Evolutionary conservation across 2,329 filamentous ascomycete genomes (phyloP).

Genomic region (Talaromyces sp.): DNA sequence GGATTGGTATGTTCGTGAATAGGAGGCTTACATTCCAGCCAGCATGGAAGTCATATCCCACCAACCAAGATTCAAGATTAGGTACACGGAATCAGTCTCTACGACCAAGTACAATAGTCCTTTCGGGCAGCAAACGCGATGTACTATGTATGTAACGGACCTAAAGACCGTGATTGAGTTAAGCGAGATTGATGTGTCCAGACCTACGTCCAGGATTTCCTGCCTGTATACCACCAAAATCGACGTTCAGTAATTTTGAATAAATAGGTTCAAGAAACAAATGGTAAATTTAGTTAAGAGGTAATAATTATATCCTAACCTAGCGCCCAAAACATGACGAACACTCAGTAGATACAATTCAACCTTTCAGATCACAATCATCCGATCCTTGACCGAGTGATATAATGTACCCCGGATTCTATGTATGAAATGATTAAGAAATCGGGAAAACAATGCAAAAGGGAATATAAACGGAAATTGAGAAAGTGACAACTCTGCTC

Average conservation of each 20-base stretch:
- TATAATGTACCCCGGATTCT: background rate
- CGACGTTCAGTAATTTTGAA: too few relatives aligned
- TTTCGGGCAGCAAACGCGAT: too few relatives aligned
- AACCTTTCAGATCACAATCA: background rate
- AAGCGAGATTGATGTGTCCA: too few relatives aligned
- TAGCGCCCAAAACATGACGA: background rate
- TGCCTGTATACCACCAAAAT: too few relatives aligned
- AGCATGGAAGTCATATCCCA: background rate
- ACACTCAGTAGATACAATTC: background rate
- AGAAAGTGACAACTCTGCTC: background rate
- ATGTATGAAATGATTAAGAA: background rate
- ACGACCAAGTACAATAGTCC: too few relatives aligned
- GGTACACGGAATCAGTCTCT: background rate
- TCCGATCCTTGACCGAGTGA: background rate
- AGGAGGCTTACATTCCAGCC: background rate
- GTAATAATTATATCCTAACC: background rate
- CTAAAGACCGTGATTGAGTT: too few relatives aligned
- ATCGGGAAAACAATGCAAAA: background rate
- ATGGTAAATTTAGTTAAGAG: background rate
- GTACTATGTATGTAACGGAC: too few relatives aligned
- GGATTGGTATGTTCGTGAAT: background rate
- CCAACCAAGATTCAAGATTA: background rate
- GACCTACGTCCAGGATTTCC: too few relatives aligned
- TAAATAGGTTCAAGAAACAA: too few relatives aligned
- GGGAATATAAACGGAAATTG: background rate